These are phyloP conservation scores for Ligustrum vulgare DNA, from an alignment of 257 asterid species.

Conservation along the genomic window DNA sequence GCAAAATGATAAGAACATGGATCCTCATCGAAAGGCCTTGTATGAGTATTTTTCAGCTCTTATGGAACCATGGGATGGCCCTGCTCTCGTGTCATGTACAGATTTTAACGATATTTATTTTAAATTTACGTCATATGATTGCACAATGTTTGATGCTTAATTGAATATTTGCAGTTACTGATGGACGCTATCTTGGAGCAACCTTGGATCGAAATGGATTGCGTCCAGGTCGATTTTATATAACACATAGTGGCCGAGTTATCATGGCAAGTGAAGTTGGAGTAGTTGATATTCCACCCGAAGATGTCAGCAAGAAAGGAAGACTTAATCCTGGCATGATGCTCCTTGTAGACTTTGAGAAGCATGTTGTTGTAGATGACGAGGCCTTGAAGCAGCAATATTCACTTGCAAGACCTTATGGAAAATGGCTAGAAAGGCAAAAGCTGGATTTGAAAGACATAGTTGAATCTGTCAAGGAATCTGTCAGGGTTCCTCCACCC, in stretches of 20 bases:
- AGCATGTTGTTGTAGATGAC: slow-evolving; percentile 92
- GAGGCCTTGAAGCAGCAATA: slow-evolving; percentile 97
- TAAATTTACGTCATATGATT: neutral
- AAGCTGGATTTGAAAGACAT: slow-evolving; percentile 82
- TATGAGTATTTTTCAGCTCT: slow-evolving; percentile 93
- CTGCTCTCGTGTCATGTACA: slow-evolving; percentile 96
- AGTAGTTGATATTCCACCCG: slow-evolving; percentile 96
- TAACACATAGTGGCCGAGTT: slow-evolving; percentile 96
- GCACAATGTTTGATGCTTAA: slow-evolving; percentile 25
- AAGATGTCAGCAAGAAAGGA: slow-evolving; percentile 92
- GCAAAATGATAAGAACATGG: slow-evolving; percentile 98
- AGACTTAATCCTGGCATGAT: slow-evolving; percentile 99
- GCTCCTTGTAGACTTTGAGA: slow-evolving; percentile 99
- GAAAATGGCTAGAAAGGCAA: slow-evolving; percentile 87
- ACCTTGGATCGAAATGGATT: slow-evolving; percentile 95
- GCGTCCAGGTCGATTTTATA: slow-evolving; percentile 96
- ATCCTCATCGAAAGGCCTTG: slow-evolving; percentile 75
- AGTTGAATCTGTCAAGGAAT: slow-evolving; percentile 73
- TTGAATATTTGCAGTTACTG: slow-evolving; percentile 75
- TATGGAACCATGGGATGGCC: slow-evolving; percentile 99
- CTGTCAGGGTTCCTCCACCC: slow-evolving; percentile 67
- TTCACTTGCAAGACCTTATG: slow-evolving; percentile 90
- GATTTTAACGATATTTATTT: slow-evolving; percentile 11
- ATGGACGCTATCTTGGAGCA: slow-evolving; percentile 99
- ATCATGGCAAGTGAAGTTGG: slow-evolving; percentile 99